A percentile compares a stretch with the other conserved stretches of the same genome.
Conservation (phyloP, 169 alveolate species). For the Babesia sp. region DNA sequence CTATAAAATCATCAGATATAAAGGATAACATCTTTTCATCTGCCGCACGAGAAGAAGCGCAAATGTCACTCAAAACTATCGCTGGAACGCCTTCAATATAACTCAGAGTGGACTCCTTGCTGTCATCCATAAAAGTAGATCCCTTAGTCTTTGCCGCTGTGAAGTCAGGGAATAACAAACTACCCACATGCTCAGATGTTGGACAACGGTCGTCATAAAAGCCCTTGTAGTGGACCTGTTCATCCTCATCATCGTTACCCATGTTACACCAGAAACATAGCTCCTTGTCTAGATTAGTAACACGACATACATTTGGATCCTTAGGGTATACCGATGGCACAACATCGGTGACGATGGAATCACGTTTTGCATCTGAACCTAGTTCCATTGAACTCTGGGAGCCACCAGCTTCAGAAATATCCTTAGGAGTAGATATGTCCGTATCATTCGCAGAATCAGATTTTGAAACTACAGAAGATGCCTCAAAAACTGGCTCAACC, state of each 20-base stretch:
- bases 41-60: slow-evolving; percentile 25
- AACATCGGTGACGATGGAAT: too few species aligned
- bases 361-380: too few species aligned
- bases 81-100: slow-evolving; percentile 20
- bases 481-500: too few species aligned
- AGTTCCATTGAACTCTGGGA: too few species aligned
- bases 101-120: background rate
- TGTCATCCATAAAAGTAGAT: background rate
- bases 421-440: too few species aligned
- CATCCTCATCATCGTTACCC: slow-evolving; percentile 42
- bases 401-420: too few species aligned
- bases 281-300: slow-evolving; percentile 23
- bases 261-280: slow-evolving; percentile 63
- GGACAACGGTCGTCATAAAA: slow-evolving; percentile 62
- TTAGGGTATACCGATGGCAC: too few species aligned
- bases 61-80: slow-evolving; percentile 23
- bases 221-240: slow-evolving; percentile 27
- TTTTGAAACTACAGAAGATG: too few species aligned
- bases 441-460: too few species aligned
- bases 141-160: slow-evolving; percentile 5
- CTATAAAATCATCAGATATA: slow-evolving; percentile 51
- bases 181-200: slow-evolving; percentile 27
- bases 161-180: slow-evolving; percentile 34
- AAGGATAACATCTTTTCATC: slow-evolving; percentile 57
- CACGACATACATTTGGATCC: background rate